Evolutionary conservation across 2,329 filamentous ascomycete genomes (phyloP), one percentile per base, ranked within the genome.

Genomic region (Rhynchosporium secalis): DNA sequence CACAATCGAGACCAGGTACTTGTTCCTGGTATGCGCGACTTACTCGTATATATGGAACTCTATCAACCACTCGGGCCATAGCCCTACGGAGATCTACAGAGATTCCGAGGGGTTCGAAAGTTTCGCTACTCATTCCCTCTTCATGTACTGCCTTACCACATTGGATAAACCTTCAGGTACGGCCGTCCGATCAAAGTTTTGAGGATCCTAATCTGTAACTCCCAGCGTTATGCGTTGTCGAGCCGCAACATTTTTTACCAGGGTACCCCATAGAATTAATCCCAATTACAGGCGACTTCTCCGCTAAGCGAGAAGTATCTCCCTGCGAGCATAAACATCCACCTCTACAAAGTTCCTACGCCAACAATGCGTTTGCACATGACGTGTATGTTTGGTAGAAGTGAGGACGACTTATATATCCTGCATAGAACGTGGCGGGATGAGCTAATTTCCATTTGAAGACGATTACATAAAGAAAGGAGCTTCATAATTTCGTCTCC

Each of bases 291-390:
- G 29, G 20, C 26, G 13, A 12, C 41, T 29, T 41, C 40, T 47
- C 7, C 10, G 36, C 3, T 57, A 57, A 57, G 55, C 55, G 55
- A 57, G 55, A 38, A 36, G 20, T 38, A 4, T 26, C 55, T 57
- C 55, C 55, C 31, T 36, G 55, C 10, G 26, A 45, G 55, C 55
- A 57, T 57, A 41, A 57, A 57, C 28, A 26, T 57, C 41, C 15
- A 57, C 36, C 12, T 29, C 55, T 26, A 26, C 28, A 36, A 26
- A 12, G n/a, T 47, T 38, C 43, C 8, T 13, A 20, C 28, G 20
- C 29, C 28, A 56, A 36, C 28, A 46, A 57, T 46, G 55, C 43
- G 55, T 47, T 26, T 57, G n/a, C 8, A 20, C 29, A 54, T 57
- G 29, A 47, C 55, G 41, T 46, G 41, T 57, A 31, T 36, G 43